Evolutionary conservation across 2,329 filamentous ascomycete genomes (phyloP), one percentile per base, ranked within the genome.

Genomic region (Hymenoscyphus albidus): DNA sequence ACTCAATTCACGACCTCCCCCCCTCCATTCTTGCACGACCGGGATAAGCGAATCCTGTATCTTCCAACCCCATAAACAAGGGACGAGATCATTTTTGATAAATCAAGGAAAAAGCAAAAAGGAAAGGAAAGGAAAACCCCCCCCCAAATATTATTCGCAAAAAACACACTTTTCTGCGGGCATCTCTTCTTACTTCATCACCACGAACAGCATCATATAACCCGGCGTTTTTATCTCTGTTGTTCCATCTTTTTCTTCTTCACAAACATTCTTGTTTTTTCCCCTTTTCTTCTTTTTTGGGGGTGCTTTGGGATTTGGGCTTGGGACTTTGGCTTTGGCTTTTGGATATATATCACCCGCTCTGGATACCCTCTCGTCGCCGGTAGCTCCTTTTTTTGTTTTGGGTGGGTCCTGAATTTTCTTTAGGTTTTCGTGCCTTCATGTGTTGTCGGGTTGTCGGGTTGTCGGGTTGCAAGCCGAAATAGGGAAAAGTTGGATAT

Each of bases 291-390:
- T 13, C 9, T 54, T 10, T 10, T n/a, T 51, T 54, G 3, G 48
- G 22, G 44, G 27, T 27, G 27, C 27, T 27, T 27, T 27, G 27
- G 27, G 27, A 27, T 27, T 27, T 27, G 27, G 27, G 27, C 27
- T 3, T 27, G 27, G 27, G 27, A 27, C 27, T 27, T 27, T 27
- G 27, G 27, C 44, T 44, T 27, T 27, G 35, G 35, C 35, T 27
- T 54, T 54, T 54, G 48, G 18, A 54, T 13, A 54, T 54, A 54
- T 54, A 27, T 54, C 48, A 54, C 48, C 48, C 48, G 48, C 48
- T 54, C 48, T 54, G 48, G 48, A 54, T 54, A 54, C 48, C 48
- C 48, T 54, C 48, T 54, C 48, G 18, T 54, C 48, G 48, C 48
- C 22, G 48, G 12, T 54, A 54, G 18, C 48, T 54, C 48, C 18